phyloP scores from a whole-genome alignment of 2,329 filamentous ascomycete genomes.

The Alternaria gaisen region DNA sequence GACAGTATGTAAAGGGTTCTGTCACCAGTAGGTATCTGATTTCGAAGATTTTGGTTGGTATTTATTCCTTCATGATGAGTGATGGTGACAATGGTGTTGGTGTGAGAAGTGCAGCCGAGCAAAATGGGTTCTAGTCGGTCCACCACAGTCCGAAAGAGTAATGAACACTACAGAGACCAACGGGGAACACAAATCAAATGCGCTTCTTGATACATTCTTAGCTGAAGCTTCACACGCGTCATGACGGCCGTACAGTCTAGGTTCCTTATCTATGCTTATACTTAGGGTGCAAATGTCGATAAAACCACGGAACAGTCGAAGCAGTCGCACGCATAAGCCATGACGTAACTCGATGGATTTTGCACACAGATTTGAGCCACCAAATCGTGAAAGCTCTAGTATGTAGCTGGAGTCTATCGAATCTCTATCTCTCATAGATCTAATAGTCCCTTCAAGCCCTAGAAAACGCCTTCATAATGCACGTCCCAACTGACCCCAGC shows the following conservation, averaged over 20 bases:
- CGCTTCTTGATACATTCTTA: neutral
- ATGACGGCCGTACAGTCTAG: no score
- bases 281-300: neutral
- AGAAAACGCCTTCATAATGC: slow-evolving; percentile 14
- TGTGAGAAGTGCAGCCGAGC: slow-evolving; percentile 13
- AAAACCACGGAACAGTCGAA: neutral
- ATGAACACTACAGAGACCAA: neutral
- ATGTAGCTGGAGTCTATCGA: slow-evolving; percentile 2
- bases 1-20: neutral
- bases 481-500: neutral
- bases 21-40: neutral
- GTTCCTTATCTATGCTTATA: neutral
- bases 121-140: slow-evolving; percentile 9
- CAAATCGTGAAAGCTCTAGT: neutral
- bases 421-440: slow-evolving; percentile 3
- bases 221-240: neutral
- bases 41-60: neutral
- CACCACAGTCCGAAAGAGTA: neutral
- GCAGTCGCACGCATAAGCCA: neutral
- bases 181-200: neutral
- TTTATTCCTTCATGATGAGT: neutral
- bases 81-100: neutral
- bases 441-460: neutral
- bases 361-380: neutral
- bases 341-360: neutral